Conservation (phyloP, 1,139 yeast genomes). For the Sugiyamaella pinicola region DNA sequence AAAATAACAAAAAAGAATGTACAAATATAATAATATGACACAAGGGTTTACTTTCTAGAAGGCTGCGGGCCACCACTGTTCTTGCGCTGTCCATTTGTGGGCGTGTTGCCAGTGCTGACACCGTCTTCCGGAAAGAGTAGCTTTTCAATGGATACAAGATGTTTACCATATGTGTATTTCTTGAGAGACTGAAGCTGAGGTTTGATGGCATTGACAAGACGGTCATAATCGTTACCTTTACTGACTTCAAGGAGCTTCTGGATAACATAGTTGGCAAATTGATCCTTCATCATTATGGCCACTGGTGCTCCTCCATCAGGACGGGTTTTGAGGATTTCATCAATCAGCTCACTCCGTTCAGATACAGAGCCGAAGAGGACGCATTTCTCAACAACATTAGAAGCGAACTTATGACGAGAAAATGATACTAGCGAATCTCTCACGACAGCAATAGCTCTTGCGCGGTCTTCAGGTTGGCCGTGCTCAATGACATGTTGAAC, state of each 20-base stretch:
- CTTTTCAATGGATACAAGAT: constrained; percentile 83
- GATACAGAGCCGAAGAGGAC: constrained; percentile 67
- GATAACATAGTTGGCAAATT: constrained; percentile 94
- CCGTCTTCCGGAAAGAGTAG: constrained; percentile 40
- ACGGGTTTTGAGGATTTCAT: constrained; percentile 56
- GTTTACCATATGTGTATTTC: constrained; percentile 64
- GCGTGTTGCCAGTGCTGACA: not conserved
- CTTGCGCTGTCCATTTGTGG: constrained; percentile 5
- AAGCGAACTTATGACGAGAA: constrained; percentile 94
- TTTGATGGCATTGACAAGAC: constrained; percentile 43
- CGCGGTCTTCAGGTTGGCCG: constrained; percentile 60
- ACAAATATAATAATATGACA: constrained; percentile 7
- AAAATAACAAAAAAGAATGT: constrained; percentile 15
- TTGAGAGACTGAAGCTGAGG: constrained; percentile 47
- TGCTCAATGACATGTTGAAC: constrained; percentile 92
- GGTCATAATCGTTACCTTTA: constrained; percentile 57
- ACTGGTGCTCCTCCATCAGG: constrained; percentile 44
- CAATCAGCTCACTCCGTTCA: constrained; percentile 65
- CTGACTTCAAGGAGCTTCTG: constrained; percentile 90
- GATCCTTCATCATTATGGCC: constrained; percentile 90
- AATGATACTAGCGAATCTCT: constrained; percentile 68
- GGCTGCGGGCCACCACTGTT: not conserved
- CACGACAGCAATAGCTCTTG: constrained; percentile 53
- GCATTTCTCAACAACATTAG: constrained; percentile 95
- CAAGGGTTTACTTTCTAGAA: not conserved